Evolutionary conservation across 2,329 filamentous ascomycete genomes (phyloP), one percentile per base, ranked within the genome.

Genomic region (Alternaria conjuncta): DNA sequence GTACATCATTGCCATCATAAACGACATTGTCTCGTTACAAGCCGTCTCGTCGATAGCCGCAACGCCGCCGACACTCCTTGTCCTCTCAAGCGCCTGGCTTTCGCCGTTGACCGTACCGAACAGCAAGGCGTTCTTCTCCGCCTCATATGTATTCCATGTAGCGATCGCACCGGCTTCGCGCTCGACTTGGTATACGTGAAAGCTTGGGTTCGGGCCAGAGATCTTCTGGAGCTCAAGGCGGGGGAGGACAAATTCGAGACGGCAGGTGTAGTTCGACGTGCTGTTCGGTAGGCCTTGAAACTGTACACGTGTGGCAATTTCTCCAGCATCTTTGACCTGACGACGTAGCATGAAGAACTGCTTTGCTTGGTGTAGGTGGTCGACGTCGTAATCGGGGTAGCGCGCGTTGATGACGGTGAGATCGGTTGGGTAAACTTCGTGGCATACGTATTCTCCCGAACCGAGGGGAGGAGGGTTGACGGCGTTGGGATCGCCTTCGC

Each of bases 311-410:
- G 71, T 73, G 18, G 71, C 71, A 28, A 75, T 69, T 30, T 76
- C 69, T 41, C 73, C 69, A 45, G 69, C 64, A 15, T 62, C 57
- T 18, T 55, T 51, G 6, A 55, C 21, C 49, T 78, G 71, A 12
- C 73, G 71, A 26, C 72, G 70, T n/a, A 75, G 64, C 72, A 77
- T 73, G 64, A 75, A 74, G 70, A 76, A 70, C n/a, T 64, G 36
- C 23, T 25, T 68, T 1, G 69, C 50, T 18, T 58, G 50, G 58
- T 72, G 70, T 15, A 72, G 72, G 59, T 66, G 70, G 3, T 61
- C 60, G 23, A 46, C 45, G 26, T 68, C 60, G 57, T 68, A 70
- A 46, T 66, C 43, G 25, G 75, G 73, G 55, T 76, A 78, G 43
- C 68, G 72, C 11, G 71, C 71, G 64, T 76, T 74, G 55, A 77